phyloP scores from a whole-genome alignment of 2,329 filamentous ascomycete genomes.

The Calonectria hongkongensis region DNA sequence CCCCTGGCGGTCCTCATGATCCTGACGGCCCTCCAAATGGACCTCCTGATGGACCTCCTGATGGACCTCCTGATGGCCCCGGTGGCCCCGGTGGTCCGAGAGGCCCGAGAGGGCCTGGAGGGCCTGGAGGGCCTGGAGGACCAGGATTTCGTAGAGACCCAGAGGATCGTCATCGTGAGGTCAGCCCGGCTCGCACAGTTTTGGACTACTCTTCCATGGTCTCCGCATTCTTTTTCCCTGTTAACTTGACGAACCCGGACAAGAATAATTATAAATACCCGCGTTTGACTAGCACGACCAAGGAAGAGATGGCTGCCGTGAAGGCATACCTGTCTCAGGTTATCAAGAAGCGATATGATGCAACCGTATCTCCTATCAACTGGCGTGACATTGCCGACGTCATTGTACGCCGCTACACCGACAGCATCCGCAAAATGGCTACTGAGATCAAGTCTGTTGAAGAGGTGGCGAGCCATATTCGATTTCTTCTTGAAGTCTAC shows the following conservation, averaged over 20 bases:
- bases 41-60: constrained; percentile 1
- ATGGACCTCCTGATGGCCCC: not conserved
- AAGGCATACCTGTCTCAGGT: constrained; percentile 24
- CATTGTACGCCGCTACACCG: constrained; percentile 75
- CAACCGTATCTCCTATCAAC: constrained; percentile 57
- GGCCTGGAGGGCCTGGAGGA: not conserved
- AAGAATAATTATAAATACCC: constrained; percentile 9
- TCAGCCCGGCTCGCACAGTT: constrained; percentile 57
- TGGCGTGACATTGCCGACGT: constrained; percentile 80
- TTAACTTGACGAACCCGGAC: constrained; percentile 62
- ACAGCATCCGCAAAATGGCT: constrained; percentile 66
- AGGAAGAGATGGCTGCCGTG: constrained; percentile 16
- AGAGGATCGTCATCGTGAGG: constrained; percentile 60
- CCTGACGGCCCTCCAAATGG: too few relatives aligned
- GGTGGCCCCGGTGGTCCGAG: not conserved
- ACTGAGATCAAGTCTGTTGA: constrained; percentile 40
- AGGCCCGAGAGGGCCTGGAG: not conserved
- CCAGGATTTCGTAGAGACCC: constrained; percentile 55
- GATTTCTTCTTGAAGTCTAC: constrained; percentile 60
- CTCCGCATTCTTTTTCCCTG: constrained; percentile 63
- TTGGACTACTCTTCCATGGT: constrained; percentile 65
- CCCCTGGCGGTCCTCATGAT: too few relatives aligned
- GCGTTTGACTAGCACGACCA: constrained; percentile 46
- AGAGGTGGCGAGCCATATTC: constrained; percentile 52
- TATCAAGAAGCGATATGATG: constrained; percentile 19